These are phyloP conservation scores for Laguncularia racemosa DNA, from an alignment of 345 rosid species.

Conservation along the genomic window DNA sequence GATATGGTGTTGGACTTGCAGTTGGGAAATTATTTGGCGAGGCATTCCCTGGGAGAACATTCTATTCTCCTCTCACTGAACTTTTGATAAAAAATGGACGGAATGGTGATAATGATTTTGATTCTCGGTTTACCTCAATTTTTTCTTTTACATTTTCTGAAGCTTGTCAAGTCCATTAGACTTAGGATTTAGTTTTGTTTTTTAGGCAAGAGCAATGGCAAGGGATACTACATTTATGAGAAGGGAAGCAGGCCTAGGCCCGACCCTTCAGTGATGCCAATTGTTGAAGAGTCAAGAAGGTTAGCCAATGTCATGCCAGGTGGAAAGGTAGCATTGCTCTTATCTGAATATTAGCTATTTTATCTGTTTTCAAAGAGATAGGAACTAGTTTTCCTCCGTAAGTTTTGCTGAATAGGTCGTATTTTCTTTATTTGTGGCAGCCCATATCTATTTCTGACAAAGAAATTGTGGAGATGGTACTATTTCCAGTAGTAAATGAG, in stretches of 20 bases:
- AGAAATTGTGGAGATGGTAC: slow-evolving; percentile 82
- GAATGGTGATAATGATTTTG: slow-evolving; percentile 39
- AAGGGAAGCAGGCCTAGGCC: slow-evolving; percentile 85
- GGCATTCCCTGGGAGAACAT: slow-evolving; percentile 65
- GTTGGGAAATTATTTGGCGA: slow-evolving; percentile 46
- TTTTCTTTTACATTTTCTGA: background rate
- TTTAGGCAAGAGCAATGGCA: slow-evolving; percentile 82
- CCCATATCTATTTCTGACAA: slow-evolving; percentile 65
- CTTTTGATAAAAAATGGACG: slow-evolving; percentile 72
- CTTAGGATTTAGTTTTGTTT: slow-evolving; percentile 2
- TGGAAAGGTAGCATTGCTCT: slow-evolving; percentile 54
- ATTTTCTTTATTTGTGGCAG: slow-evolving; percentile 30
- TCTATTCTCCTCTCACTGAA: slow-evolving; percentile 49
- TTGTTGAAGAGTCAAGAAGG: slow-evolving; percentile 66
- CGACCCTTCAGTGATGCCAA: slow-evolving; percentile 61
- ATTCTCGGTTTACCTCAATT: background rate
- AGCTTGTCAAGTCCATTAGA: background rate
- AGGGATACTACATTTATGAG: slow-evolving; percentile 74
- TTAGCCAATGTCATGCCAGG: slow-evolving; percentile 73
- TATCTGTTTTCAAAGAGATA: too few species aligned
- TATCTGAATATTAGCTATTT: slow-evolving; percentile 1
- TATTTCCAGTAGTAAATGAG: slow-evolving; percentile 89
- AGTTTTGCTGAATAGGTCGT: too few species aligned
- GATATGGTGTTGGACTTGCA: slow-evolving; percentile 77
- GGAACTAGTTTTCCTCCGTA: too few species aligned